Conservation (phyloP, 78 protist genomes). For the Guillardia theta region DNA sequence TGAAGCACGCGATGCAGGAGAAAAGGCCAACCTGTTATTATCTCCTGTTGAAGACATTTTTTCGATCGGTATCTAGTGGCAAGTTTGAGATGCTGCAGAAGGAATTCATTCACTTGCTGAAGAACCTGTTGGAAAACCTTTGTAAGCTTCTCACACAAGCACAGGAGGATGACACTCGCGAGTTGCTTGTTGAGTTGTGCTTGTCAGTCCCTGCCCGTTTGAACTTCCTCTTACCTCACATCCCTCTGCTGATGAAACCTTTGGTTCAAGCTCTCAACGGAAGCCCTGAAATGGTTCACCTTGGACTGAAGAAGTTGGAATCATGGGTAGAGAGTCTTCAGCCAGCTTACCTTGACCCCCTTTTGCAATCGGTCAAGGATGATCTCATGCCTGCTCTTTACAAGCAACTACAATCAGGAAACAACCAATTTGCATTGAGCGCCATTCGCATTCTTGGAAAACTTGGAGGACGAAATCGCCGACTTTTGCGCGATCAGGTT, state of each 20-base stretch:
- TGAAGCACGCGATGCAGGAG: slow-evolving; percentile 21
- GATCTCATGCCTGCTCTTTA: slow-evolving; percentile 65
- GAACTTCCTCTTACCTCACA: slow-evolving; percentile 69
- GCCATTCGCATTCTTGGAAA: slow-evolving; percentile 89
- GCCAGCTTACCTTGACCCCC: slow-evolving; percentile 77
- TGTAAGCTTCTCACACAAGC: slow-evolving; percentile 50
- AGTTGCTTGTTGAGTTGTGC: slow-evolving; percentile 83
- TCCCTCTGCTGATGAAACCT: slow-evolving; percentile 66
- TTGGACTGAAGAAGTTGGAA: slow-evolving; percentile 5
- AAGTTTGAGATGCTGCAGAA: slow-evolving; percentile 75
- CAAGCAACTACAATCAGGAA: background rate
- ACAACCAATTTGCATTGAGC: background rate
- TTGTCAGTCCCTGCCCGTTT: slow-evolving; percentile 86
- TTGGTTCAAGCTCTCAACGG: background rate
- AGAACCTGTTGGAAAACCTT: slow-evolving; percentile 67
- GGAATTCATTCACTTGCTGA: slow-evolving; percentile 78
- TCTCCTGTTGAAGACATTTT: slow-evolving; percentile 51
- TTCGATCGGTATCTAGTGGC: slow-evolving; percentile 47
- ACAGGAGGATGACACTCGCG: slow-evolving; percentile 43
- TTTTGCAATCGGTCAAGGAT: slow-evolving; percentile 44
- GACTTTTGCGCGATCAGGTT: slow-evolving; percentile 35
- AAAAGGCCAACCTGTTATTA: slow-evolving; percentile 57
- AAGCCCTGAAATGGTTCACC: background rate
- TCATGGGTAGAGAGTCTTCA: slow-evolving; percentile 65
- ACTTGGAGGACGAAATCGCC: slow-evolving; percentile 90